A percentile compares a stretch with the other conserved stretches of the same genome.
Conservation (phyloP, 768 basidiomycete genomes). For the Vararia minispora region DNA sequence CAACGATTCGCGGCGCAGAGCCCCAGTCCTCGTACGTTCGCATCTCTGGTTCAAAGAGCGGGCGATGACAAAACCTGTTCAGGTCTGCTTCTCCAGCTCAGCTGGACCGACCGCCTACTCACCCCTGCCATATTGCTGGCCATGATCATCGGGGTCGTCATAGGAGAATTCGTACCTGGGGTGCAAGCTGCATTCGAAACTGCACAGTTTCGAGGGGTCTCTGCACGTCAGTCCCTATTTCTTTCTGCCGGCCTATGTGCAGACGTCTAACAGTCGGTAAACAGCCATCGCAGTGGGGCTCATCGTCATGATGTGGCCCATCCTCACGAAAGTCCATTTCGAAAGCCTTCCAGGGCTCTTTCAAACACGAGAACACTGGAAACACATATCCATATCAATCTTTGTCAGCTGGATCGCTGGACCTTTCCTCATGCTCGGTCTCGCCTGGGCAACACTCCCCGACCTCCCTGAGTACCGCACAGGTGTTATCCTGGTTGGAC, state of each 20-base stretch:
- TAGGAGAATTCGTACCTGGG: constrained; percentile 54
- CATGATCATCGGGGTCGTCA: constrained; percentile 69
- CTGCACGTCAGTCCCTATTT: constrained; percentile 48
- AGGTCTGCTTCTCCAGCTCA: constrained; percentile 24
- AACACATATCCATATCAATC: constrained; percentile 57
- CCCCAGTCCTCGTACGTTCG: no score
- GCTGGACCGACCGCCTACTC: constrained; percentile 47
- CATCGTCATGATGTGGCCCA: constrained; percentile 85
- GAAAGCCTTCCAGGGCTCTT: constrained; percentile 55
- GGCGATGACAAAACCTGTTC: not conserved
- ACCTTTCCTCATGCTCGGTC: constrained; percentile 73
- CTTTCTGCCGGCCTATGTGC: not conserved
- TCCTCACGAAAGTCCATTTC: constrained; percentile 67
- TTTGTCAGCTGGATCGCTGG: constrained; percentile 73
- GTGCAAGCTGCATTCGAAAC: constrained; percentile 55
- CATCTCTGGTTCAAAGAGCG: no score
- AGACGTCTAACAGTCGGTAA: not conserved
- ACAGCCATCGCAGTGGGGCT: constrained; percentile 74
- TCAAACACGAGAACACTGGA: constrained; percentile 40
- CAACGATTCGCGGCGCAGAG: no score
- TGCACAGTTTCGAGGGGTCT: constrained; percentile 55
- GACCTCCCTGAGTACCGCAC: constrained; percentile 65
- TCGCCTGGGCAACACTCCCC: constrained; percentile 79
- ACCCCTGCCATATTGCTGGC: constrained; percentile 54
- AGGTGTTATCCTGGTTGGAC: constrained; percentile 76